These are phyloP conservation scores for Phragmites australis DNA, from an alignment of 176 grass and related monocot genomes.

Conservation along the genomic window DNA sequence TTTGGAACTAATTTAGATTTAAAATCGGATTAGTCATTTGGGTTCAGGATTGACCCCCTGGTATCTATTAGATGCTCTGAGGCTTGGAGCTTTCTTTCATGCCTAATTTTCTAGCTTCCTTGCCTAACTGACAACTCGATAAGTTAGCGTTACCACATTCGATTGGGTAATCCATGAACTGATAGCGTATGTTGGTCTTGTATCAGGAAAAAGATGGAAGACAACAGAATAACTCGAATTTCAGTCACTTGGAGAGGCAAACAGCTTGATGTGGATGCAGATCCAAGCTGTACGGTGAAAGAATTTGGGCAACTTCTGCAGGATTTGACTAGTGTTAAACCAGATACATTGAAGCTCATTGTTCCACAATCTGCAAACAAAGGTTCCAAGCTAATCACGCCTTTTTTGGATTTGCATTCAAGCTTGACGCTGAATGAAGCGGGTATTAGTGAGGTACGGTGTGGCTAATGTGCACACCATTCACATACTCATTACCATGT, in stretches of 20 bases:
- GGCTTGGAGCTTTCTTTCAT: not conserved
- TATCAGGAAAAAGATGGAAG: conserved; percentile 51
- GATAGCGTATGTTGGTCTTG: not conserved
- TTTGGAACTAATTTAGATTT: not conserved
- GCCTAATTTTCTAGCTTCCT: not conserved
- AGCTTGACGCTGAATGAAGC: conserved; percentile 68
- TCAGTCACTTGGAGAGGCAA: conserved; percentile 81
- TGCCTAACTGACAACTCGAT: not conserved
- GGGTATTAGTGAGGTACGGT: conserved; percentile 60
- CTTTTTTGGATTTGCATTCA: conserved; percentile 62
- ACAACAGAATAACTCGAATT: conserved; percentile 50
- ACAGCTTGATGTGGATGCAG: conserved; percentile 65
- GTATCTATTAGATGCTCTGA: not conserved
- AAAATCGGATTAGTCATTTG: not conserved
- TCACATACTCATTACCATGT: not conserved
- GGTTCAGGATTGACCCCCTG: not conserved
- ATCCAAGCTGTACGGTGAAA: conserved; percentile 68
- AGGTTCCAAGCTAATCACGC: conserved; percentile 75
- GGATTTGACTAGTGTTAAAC: conserved; percentile 80
- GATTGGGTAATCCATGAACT: not conserved
- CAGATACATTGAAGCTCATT: conserved; percentile 84
- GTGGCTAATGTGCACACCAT: not conserved
- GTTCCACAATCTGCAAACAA: conserved; percentile 67
- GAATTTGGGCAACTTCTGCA: conserved; percentile 80
- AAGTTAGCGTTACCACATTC: not conserved